These are phyloP conservation scores for Penicillium bovifimosum DNA, from an alignment of 495 filamentous ascomycete genomes.

Conservation along the genomic window DNA sequence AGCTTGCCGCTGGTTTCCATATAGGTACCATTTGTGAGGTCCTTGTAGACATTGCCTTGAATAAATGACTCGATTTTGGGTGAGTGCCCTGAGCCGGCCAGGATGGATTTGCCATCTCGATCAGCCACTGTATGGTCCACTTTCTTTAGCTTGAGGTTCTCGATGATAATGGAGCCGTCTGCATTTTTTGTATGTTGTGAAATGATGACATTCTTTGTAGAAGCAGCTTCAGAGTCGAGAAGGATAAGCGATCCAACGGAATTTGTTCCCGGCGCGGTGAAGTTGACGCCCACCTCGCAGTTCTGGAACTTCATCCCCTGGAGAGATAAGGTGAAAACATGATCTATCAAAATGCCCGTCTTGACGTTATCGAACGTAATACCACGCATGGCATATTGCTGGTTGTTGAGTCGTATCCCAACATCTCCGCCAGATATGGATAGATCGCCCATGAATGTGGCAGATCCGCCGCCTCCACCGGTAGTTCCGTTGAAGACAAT, in stretches of 20 bases:
- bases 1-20: constrained; percentile 23
- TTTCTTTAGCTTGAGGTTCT: constrained; percentile 60
- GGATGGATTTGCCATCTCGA: constrained; percentile 35
- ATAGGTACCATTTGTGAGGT: constrained; percentile 24
- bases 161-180: constrained; percentile 46
- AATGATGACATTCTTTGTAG: not conserved
- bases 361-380: constrained; percentile 56
- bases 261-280: constrained; percentile 18
- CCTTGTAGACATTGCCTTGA: constrained; percentile 42
- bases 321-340: constrained; percentile 48
- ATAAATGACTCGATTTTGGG: constrained; percentile 45
- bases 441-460: constrained; percentile 55
- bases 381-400: constrained; percentile 75
- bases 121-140: constrained; percentile 52
- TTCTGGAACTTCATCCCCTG: constrained; percentile 39
- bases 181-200: not conserved
- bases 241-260: constrained; percentile 41
- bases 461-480: constrained; percentile 66
- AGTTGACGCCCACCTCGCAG: constrained; percentile 44
- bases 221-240: constrained; percentile 32
- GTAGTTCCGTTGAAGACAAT: too few relatives aligned
- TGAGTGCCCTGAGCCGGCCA: constrained; percentile 47
- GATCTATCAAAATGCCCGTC: constrained; percentile 50
- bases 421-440: constrained; percentile 60
- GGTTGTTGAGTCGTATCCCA: constrained; percentile 59